Conservation (phyloP, 805 yeast genomes). For the Clavispora phyllophila region DNA sequence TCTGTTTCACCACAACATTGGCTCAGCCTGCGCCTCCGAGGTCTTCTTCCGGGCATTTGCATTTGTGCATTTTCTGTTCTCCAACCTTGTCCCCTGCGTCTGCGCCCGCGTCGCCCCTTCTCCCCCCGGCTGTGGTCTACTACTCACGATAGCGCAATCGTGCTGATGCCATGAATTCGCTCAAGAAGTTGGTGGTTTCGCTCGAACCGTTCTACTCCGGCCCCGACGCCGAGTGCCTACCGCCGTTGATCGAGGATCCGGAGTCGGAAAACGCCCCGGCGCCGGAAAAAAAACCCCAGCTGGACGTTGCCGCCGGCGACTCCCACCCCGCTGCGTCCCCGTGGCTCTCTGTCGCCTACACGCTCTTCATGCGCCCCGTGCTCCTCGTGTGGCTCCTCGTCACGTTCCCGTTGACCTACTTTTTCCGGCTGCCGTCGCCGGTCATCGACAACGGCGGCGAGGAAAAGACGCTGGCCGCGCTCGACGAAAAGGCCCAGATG, state of each 20-base stretch:
- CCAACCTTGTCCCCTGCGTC: no score
- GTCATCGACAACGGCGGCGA: conserved; percentile 1
- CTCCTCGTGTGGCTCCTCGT: conserved; percentile 44
- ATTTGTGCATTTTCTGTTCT: no score
- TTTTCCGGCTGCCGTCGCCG: conserved; percentile 22
- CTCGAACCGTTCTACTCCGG: conserved; percentile 14
- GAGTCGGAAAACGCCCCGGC: not conserved
- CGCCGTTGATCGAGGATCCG: not conserved
- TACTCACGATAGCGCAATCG: no score
- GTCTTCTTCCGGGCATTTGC: no score
- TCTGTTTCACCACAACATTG: not conserved
- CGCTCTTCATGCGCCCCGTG: conserved; percentile 49
- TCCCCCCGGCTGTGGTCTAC: no score
- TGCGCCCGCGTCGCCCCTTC: no score
- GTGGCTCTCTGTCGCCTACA: conserved; percentile 35
- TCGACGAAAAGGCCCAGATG: conserved; percentile 31
- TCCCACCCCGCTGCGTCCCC: no score
- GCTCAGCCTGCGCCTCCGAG: no score
- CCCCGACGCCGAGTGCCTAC: not conserved
- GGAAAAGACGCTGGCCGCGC: conserved; percentile 2
- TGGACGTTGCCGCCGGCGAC: no score
- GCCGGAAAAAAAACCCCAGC: no score
- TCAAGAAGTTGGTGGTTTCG: conserved; percentile 14
- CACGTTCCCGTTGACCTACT: conserved; percentile 49
- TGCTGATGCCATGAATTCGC: conserved; percentile 16